Evolutionary conservation across 148 eudicot genomes (phyloP).

Genomic region (Rhododendron simsii): DNA sequence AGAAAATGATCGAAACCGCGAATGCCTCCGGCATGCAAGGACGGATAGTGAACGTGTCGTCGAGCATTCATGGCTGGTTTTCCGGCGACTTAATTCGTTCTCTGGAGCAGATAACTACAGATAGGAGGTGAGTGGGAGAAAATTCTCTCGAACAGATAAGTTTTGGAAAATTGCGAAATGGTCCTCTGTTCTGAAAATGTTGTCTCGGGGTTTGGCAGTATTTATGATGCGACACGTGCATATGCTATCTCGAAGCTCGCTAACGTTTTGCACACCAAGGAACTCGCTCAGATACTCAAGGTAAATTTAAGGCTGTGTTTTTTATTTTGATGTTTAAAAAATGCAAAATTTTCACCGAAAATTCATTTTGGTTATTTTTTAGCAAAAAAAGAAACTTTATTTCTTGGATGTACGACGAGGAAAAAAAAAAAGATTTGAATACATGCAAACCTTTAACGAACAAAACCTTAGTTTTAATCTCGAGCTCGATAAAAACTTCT

Average conservation of each 20-base stretch:
- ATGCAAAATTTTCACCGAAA: neutral
- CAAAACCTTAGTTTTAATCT: too few relatives aligned
- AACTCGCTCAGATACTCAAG: conserved; percentile 59
- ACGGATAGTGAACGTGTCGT: conserved; percentile 78
- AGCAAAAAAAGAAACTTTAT: neutral
- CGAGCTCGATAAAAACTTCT: too few relatives aligned
- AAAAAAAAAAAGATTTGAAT: too few relatives aligned
- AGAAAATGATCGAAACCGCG: conserved; percentile 76
- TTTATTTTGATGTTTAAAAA: neutral
- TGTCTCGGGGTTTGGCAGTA: conserved; percentile 23
- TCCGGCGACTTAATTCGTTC: conserved; percentile 56
- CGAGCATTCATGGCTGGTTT: conserved; percentile 73
- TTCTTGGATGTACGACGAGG: neutral
- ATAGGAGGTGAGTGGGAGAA: conserved; percentile 39
- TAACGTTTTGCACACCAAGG: conserved; percentile 82
- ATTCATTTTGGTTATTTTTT: neutral
- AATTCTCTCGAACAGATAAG: neutral
- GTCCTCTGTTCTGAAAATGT: neutral
- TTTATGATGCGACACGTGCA: conserved; percentile 91
- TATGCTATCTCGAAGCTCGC: conserved; percentile 94
- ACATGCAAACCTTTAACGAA: too few relatives aligned
- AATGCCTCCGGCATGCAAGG: conserved; percentile 58
- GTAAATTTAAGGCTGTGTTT: conserved; percentile 17
- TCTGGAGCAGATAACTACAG: conserved; percentile 49
- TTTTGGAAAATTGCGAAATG: neutral